Evolutionary conservation across 176 grass and related monocot species (phyloP).

Genomic region (Zoysia japonica): DNA sequence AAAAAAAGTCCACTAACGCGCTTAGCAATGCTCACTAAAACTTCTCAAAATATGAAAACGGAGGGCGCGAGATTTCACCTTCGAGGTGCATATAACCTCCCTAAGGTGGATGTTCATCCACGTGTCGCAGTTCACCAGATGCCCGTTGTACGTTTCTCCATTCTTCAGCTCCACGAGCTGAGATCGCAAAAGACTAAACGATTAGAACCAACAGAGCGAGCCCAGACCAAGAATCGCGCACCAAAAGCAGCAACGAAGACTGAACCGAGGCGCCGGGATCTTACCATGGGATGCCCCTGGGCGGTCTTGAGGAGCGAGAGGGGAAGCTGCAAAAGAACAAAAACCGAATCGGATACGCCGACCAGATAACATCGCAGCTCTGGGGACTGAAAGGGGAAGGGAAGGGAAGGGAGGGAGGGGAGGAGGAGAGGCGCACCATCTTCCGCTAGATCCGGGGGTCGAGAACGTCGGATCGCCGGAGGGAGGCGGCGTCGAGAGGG

Average conservation of each 20-base stretch:
- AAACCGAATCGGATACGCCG: slow-evolving; percentile 39
- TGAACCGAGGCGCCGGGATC: slow-evolving; percentile 8
- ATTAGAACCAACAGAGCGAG: slow-evolving; percentile 1
- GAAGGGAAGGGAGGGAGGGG: not conserved
- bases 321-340: slow-evolving; percentile 67
- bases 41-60: not conserved
- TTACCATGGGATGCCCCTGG: slow-evolving; percentile 99
- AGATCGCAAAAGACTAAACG: not conserved
- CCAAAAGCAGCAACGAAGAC: not conserved
- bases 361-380: slow-evolving; percentile 4
- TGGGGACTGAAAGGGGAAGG: slow-evolving; percentile 16
- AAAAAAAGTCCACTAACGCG: not conserved
- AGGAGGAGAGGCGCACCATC: slow-evolving; percentile 35
- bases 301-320: slow-evolving; percentile 97
- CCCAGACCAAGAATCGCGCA: not conserved
- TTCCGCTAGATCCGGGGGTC: slow-evolving; percentile 31
- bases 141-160: slow-evolving; percentile 96
- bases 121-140: slow-evolving; percentile 98
- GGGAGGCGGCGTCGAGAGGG: not conserved
- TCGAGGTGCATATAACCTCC: slow-evolving; percentile 98
- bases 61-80: slow-evolving; percentile 50
- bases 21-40: not conserved
- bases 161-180: slow-evolving; percentile 99
- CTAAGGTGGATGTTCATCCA: slow-evolving; percentile 99
- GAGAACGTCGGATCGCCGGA: slow-evolving; percentile 5